Evolutionary conservation across 106 monocot species (phyloP).

Genomic region (Apostasia shenzhenica): DNA sequence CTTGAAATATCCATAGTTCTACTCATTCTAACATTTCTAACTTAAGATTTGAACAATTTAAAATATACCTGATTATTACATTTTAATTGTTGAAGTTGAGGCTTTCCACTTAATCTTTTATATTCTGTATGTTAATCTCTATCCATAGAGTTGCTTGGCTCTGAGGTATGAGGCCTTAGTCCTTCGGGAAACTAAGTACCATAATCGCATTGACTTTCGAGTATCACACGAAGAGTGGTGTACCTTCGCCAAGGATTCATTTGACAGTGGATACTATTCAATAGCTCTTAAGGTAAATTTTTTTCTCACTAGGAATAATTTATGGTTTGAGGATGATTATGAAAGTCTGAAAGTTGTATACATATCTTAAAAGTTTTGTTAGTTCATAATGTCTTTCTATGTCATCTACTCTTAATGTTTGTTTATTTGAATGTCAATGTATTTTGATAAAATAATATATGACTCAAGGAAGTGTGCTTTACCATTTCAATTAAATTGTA

Average conservation of each 20-base stretch:
- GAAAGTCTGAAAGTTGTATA: neutral
- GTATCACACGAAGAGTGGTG: slow-evolving; percentile 82
- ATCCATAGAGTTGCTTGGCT: slow-evolving; percentile 74
- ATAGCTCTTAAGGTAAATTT: slow-evolving; percentile 63
- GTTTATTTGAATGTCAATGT: neutral
- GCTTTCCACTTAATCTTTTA: too few relatives aligned
- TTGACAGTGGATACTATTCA: slow-evolving; percentile 69
- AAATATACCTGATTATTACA: too few relatives aligned
- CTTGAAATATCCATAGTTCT: too few relatives aligned
- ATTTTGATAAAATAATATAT: neutral
- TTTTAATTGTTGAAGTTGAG: too few relatives aligned
- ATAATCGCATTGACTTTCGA: slow-evolving; percentile 18
- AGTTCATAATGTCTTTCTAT: neutral
- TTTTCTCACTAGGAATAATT: neutral
- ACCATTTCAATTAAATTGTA: neutral
- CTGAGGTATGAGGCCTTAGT: slow-evolving; percentile 83
- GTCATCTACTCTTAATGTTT: neutral
- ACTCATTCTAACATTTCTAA: too few relatives aligned
- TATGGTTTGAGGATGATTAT: neutral
- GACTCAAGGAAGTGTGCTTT: neutral
- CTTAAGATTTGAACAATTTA: too few relatives aligned
- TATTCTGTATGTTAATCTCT: neutral
- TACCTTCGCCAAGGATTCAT: slow-evolving; percentile 75
- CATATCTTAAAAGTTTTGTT: neutral
- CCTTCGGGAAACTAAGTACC: slow-evolving; percentile 44